Evolutionary conservation across 1,284 basidiomycete genomes (phyloP).

Genomic region (Microbotryum silenes-acaulis): DNA sequence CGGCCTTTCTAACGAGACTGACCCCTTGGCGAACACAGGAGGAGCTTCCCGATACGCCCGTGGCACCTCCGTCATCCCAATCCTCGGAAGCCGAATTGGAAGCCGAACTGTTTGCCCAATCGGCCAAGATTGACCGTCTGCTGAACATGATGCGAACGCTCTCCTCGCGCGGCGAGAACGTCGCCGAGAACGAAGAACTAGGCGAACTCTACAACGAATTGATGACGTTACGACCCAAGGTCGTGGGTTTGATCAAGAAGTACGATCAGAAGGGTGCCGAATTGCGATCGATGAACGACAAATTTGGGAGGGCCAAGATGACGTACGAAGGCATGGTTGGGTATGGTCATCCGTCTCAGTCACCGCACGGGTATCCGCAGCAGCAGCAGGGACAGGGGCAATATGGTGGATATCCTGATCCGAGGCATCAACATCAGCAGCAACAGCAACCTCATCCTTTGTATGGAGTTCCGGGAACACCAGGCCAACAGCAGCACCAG

Average conservation of each 20-base stretch:
- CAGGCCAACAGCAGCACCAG: not conserved
- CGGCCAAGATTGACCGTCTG: slow-evolving; percentile 78
- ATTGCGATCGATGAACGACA: slow-evolving; percentile 32
- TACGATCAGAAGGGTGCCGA: slow-evolving; percentile 68
- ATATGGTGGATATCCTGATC: not conserved
- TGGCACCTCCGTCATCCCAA: slow-evolving; percentile 56
- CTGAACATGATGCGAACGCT: slow-evolving; percentile 75
- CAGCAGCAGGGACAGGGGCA: not conserved
- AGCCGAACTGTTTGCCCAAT: slow-evolving; percentile 73
- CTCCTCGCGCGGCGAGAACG: slow-evolving; percentile 57
- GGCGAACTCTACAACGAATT: slow-evolving; percentile 88
- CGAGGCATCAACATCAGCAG: slow-evolving; percentile 13
- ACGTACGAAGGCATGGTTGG: slow-evolving; percentile 35
- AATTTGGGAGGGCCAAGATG: slow-evolving; percentile 35
- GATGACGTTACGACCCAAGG: slow-evolving; percentile 83
- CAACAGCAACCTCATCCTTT: not conserved
- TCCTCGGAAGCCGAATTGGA: slow-evolving; percentile 74
- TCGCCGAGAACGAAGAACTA: slow-evolving; percentile 91
- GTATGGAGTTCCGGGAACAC: not conserved
- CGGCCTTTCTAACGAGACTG: not conserved
- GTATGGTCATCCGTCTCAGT: slow-evolving; percentile 3
- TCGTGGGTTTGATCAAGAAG: slow-evolving; percentile 93
- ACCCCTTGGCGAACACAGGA: slow-evolving; percentile 50
- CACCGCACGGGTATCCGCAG: not conserved
- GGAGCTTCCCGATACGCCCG: slow-evolving; percentile 72